Evolutionary conservation across 2,329 filamentous ascomycete species (phyloP).

Genomic region (Ceratocystis cacaofunesta): DNA sequence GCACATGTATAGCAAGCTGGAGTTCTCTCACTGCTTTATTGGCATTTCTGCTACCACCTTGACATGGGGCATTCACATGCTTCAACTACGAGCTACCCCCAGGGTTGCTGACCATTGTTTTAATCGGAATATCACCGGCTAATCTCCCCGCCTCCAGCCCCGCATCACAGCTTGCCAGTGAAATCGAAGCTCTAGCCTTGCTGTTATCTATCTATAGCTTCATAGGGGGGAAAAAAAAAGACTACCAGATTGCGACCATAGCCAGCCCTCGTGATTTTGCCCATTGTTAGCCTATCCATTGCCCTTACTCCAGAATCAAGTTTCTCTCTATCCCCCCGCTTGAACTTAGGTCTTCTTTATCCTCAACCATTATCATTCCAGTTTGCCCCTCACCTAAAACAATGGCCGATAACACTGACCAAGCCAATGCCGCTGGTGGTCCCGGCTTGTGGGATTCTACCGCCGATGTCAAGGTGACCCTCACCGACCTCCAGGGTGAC

Average conservation of each 20-base stretch:
- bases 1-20: neutral
- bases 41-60: neutral
- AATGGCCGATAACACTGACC: constrained; percentile 24
- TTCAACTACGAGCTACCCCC: neutral
- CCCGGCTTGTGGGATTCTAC: constrained; percentile 53
- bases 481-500: constrained; percentile 77
- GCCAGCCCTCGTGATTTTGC: neutral
- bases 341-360: constrained; percentile 16
- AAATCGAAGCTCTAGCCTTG: constrained; percentile 2
- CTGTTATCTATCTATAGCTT: constrained; percentile 1
- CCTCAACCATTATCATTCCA: constrained; percentile 15
- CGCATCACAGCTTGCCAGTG: constrained; percentile 7
- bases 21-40: too few species aligned
- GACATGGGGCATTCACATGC: neutral
- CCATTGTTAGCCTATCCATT: neutral
- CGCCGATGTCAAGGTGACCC: constrained; percentile 82
- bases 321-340: neutral
- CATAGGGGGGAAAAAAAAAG: neutral
- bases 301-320: neutral
- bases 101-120: neutral
- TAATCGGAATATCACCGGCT: neutral
- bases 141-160: neutral
- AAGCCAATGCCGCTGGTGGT: constrained; percentile 29
- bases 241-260: neutral
- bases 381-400: constrained; percentile 16